Conservation (phyloP, 352 stramenopile genomes). For the Phytophthora citricola region DNA sequence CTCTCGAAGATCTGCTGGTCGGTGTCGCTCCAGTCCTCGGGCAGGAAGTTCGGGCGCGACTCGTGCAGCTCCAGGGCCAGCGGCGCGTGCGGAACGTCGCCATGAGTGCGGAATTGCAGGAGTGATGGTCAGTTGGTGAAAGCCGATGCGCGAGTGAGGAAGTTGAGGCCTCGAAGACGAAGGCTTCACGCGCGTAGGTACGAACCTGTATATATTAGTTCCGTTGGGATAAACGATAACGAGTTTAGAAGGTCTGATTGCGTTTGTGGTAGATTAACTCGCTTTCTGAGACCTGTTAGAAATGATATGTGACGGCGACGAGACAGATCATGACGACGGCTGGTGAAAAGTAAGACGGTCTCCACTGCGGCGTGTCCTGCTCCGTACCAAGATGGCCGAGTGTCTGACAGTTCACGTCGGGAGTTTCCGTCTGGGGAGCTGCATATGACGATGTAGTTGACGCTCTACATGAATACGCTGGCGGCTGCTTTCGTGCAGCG, state of each 20-base stretch:
- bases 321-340: neutral
- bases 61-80: conserved; percentile 31
- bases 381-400: conserved; percentile 15
- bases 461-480: conserved; percentile 3
- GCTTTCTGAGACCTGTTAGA: conserved; percentile 8
- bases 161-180: conserved; percentile 11
- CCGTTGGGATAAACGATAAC: neutral
- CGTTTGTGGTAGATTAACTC: neutral
- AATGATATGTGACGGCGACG: neutral
- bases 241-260: neutral
- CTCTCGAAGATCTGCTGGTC: conserved; percentile 60
- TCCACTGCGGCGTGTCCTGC: conserved; percentile 13
- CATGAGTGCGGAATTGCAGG: conserved; percentile 15
- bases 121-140: conserved; percentile 10
- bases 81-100: conserved; percentile 29
- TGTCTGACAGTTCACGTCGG: conserved; percentile 11
- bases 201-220: neutral
- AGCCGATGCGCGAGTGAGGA: conserved; percentile 7
- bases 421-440: conserved; percentile 2
- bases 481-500: conserved; percentile 9
- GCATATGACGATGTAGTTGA: conserved; percentile 12
- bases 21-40: conserved; percentile 48
- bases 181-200: neutral
- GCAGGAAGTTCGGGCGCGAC: conserved; percentile 24
- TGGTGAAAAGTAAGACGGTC: conserved; percentile 17